Percentiles rank a stretch among this genome's conserved stretches.
These are phyloP conservation scores for Lizonia empirigonia DNA, from an alignment of 2,329 filamentous ascomycete genomes.

Conservation along the genomic window DNA sequence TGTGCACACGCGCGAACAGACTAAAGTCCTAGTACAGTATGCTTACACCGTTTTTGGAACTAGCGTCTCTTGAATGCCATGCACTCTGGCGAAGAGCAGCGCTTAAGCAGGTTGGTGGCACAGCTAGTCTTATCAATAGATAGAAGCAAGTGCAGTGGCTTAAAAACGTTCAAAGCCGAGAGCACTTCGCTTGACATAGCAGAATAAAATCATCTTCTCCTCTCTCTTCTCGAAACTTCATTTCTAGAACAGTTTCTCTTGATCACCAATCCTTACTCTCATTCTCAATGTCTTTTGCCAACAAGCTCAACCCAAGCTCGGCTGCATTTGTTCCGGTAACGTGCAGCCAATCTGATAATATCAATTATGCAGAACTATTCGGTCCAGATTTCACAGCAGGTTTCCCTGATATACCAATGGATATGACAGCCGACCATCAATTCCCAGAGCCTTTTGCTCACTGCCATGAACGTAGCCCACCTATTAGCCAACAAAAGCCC, in stretches of 20 bases:
- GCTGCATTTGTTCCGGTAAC: not conserved
- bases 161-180: too few species aligned
- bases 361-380: not conserved
- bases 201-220: too few species aligned
- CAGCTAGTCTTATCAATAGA: not conserved
- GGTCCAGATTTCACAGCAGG: not conserved
- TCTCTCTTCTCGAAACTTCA: not conserved
- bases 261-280: not conserved
- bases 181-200: too few species aligned
- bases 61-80: slow-evolving; percentile 18
- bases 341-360: not conserved
- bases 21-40: too few species aligned
- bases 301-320: not conserved
- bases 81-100: slow-evolving; percentile 8
- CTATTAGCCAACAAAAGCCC: not conserved
- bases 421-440: not conserved
- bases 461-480: not conserved
- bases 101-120: slow-evolving; percentile 1
- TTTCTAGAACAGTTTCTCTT: not conserved
- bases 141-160: not conserved
- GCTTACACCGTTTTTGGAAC: slow-evolving; percentile 10
- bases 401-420: not conserved
- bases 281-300: not conserved
- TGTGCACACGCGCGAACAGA: too few species aligned
- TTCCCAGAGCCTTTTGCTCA: not conserved